Evolutionary conservation across 2,329 filamentous ascomycete genomes (phyloP), one percentile per base, ranked within the genome.

Genomic region (Fusarium mexicanum): DNA sequence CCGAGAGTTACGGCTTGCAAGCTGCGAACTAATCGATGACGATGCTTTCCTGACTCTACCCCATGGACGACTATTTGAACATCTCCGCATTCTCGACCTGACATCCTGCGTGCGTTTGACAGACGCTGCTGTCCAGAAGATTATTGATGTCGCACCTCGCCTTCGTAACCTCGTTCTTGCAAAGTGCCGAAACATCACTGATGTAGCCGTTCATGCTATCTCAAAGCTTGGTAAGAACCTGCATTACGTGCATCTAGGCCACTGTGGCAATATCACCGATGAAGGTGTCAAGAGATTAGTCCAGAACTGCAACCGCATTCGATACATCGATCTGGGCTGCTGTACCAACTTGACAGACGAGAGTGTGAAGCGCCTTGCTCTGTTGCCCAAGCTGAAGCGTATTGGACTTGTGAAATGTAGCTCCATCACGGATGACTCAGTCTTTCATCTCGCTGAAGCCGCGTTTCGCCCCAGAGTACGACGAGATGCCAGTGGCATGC

Each of bases 271-370:
- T 53, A 95, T 99, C 79, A 98, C 96, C 1, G 96, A 99, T 79
- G 88, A 91, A 41, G 95, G 94, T 3, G 94, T 99, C 24, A 93
- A 93, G 77, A 91, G 91, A 63, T 87, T 99, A 38, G 94, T 98
- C 44, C 91, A 92, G 75, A 87, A 87, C 61, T 99, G 96, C 86
- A 98, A 96, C 79, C 91, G 96, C 31, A 98, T 99, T 75, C 90
- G 96, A 63, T 99, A 99, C 81, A 99, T 99, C 73, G 96, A 99
- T 80, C 86, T 99, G 48, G 96, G 96, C n/a, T 98, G 96, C 84
- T 99, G 96, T 83, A 90, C 89, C 20, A 92, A 94, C 76, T 86
- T 99, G 69, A 98, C 96, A 0, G 96, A 99, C 77, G 87, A 89
- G 17, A 98, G 95, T 29, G 93, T 99, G 22, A 92, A 89, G 71